Base-by-base conservation (phyloP, 108 stramenopile genomes). In the Nannochloropsis gaditana region DNA sequence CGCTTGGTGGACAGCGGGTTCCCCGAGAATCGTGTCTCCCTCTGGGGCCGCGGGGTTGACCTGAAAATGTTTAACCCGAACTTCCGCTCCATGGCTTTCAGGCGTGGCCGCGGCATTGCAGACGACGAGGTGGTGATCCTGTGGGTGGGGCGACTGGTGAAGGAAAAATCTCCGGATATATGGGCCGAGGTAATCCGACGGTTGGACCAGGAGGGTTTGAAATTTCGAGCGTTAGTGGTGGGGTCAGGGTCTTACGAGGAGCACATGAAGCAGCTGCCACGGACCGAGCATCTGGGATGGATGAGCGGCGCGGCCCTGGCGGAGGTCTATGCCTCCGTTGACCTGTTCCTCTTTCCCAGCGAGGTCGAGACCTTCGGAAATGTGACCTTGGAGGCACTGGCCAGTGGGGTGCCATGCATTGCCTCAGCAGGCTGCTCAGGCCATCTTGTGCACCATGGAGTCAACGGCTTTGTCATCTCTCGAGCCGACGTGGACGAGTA, bases 1-100 rank as follows among this genome's bases (percentile, higher is more conserved):
- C 86, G 90, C 17, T 79, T 93, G 15, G 89, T 90, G 21, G 83
- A 88, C n/a, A 84, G 90, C 80, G 44, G 88, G 45, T 85, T 92
- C 85, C 92, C 92, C 42, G 8, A 15, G 8, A n/a, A 73, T n/a
- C 80, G 84, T 19, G 59, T 73, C 19, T 15, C 19, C 19, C 83
- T 94, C 42, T 94, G 93, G 93, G 93, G 93, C 21, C 91, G 93
- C 11, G 93, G 93, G 43, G 92, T 92, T 15, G 94, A 94, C 80
- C 31, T 92, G 15, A 87, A 91, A 10, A 82, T 87, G 43, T 94
- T 94, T 82, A 85, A 84, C 50, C 93, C 93, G 21, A 79, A 80
- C 8, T 86, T 91, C 47, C 86, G 93, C 47, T 86, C 82, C 21
- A 3, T 41, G 11, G 84, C 86, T n/a, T 94, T 91, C 85, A 90